Percentiles rank a stretch among this genome's conserved stretches.
Evolutionary conservation across 768 basidiomycete species (phyloP).

Genomic region (Agaricus subrufescens): DNA sequence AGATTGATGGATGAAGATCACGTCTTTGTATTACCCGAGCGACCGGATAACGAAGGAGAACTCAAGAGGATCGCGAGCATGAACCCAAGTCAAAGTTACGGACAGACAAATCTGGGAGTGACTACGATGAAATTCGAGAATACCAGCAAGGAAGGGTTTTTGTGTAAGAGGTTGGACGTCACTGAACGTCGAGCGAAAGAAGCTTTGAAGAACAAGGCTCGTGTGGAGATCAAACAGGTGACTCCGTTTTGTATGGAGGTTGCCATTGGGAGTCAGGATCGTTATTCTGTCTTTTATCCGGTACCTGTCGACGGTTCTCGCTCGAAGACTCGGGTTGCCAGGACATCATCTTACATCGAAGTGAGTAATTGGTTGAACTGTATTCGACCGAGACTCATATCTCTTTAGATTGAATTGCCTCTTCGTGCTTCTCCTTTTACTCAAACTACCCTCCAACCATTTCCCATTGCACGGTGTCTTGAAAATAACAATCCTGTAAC

Average conservation of each 20-base stretch:
- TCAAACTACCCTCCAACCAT: constrained; percentile 20
- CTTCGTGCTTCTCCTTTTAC: constrained; percentile 13
- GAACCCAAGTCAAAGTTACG: background rate
- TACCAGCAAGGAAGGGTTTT: too few species aligned
- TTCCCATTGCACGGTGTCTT: constrained; percentile 18
- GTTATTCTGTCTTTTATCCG: constrained; percentile 28
- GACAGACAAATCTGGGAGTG: background rate
- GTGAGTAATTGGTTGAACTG: constrained; percentile 20
- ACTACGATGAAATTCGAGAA: background rate
- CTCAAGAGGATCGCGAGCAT: background rate
- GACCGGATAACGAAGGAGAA: constrained; percentile 16
- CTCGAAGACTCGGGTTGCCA: constrained; percentile 41
- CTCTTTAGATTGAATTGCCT: constrained; percentile 23
- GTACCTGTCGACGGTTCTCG: constrained; percentile 36
- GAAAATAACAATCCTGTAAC: constrained; percentile 12
- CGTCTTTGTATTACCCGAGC: constrained; percentile 25
- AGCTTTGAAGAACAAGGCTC: constrained; percentile 17
- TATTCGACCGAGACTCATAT: constrained; percentile 8
- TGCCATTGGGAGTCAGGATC: constrained; percentile 19
- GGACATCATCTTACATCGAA: constrained; percentile 50
- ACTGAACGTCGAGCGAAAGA: constrained; percentile 13
- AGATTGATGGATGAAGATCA: constrained; percentile 21
- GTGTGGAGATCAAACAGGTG: constrained; percentile 19
- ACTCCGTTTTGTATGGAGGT: constrained; percentile 30
- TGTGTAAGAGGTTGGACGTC: constrained; percentile 13